These are phyloP conservation scores for Talaromyces sp. DNA, from an alignment of 2,329 filamentous ascomycete genomes.

Conservation along the genomic window DNA sequence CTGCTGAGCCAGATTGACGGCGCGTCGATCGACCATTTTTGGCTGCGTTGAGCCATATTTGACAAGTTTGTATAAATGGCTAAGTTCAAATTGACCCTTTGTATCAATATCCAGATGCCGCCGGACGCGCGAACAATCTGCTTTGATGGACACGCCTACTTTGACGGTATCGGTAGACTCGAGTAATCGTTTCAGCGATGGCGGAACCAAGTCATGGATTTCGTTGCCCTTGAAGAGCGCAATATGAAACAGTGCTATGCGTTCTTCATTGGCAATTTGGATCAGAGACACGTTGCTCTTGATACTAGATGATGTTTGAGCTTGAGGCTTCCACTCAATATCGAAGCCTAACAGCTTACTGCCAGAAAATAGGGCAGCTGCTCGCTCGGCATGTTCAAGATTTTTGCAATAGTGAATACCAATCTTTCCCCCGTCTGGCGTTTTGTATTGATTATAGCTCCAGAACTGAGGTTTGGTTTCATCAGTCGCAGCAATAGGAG, in stretches of 20 bases:
- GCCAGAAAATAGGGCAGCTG: slow-evolving; percentile 63
- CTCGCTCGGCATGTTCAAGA: slow-evolving; percentile 64
- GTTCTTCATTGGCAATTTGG: slow-evolving; percentile 74
- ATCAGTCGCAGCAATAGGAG: not conserved
- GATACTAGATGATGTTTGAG: slow-evolving; percentile 49
- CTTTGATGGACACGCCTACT: slow-evolving; percentile 71
- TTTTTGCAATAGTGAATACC: slow-evolving; percentile 76
- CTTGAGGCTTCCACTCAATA: slow-evolving; percentile 72
- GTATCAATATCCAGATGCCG: slow-evolving; percentile 65
- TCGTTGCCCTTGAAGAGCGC: slow-evolving; percentile 57
- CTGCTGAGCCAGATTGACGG: slow-evolving; percentile 67
- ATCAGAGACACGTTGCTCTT: slow-evolving; percentile 76
- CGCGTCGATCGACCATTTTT: slow-evolving; percentile 62
- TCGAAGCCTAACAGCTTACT: slow-evolving; percentile 82
- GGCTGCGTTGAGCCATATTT: slow-evolving; percentile 60
- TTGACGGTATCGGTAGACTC: slow-evolving; percentile 70
- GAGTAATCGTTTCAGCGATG: slow-evolving; percentile 68
- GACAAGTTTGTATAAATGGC: slow-evolving; percentile 76
- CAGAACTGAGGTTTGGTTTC: slow-evolving; percentile 28
- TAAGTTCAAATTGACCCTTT: slow-evolving; percentile 73
- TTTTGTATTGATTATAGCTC: slow-evolving; percentile 47
- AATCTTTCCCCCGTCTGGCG: slow-evolving; percentile 53
- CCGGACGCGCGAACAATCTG: slow-evolving; percentile 66
- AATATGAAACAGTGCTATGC: slow-evolving; percentile 79
- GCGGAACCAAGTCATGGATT: slow-evolving; percentile 61